Evolutionary conservation across 495 filamentous ascomycete genomes (phyloP), one percentile per base, ranked within the genome.

Genomic region (Melanomma pulvis-pyrius): DNA sequence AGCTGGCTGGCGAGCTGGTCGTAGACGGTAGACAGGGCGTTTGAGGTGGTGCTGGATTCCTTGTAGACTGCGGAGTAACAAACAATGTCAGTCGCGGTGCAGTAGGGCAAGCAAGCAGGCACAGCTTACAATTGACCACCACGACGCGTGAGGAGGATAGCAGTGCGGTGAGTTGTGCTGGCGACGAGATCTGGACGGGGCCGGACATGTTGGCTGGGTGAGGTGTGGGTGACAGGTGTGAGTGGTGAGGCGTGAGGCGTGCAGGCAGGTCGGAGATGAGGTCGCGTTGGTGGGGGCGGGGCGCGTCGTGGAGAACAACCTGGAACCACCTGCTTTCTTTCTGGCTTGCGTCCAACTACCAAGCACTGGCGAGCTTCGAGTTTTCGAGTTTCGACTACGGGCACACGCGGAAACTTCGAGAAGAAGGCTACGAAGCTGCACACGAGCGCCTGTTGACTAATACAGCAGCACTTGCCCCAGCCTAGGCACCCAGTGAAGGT

Each of bases 31-130:
- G 88, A 88, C 63, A 96, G 91, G 60, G 84, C 79, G 69, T 92
- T 91, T 84, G 90, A 96, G 71, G 93, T 90, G 28, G 81, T 87
- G 75, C 90, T 93, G 90, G 90, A 94, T 71, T 89, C 85, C 71
- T 92, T 90, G 75, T 92, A 91, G 82, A 97, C 92, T 96, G 71
- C 46, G 30, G 48, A 19, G 28, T 9, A 49, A 29, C 28, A 66
- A 41, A 41, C 36, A 59, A 28, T 53, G 70, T 53, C 52, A 54
- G 65, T 52, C 39, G 53, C 71, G 59, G 70, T 65, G 58, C 28
- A 55, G 55, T 44, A 47, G 41, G 41, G 55, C 66, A 63, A 61
- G 60, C 39, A 46, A 72, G 52, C 59, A 19, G 36, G 24, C 29
- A 34, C 39, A 49, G 59, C 91, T 86, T 79, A 96, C 92, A 97